These are phyloP conservation scores for Sanguinoderma infundibulare DNA, from an alignment of 1,284 basidiomycete genomes.

Conservation along the genomic window DNA sequence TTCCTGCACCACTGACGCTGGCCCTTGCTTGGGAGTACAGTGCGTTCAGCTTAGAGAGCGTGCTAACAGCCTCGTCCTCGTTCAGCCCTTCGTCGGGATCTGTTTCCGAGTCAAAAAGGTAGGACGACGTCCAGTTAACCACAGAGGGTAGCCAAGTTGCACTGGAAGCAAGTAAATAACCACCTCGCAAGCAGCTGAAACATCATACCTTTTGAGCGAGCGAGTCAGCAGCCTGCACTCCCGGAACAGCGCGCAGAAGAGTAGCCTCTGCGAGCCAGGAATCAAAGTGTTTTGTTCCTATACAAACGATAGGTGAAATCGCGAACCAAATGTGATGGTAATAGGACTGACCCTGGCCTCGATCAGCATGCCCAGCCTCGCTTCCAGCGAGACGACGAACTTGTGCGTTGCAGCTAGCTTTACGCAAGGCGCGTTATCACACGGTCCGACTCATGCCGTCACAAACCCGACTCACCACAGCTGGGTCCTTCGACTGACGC, in stretches of 20 bases:
- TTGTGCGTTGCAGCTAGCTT: conserved; percentile 43
- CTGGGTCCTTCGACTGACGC: conserved; percentile 45
- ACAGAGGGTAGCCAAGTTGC: conserved; percentile 59
- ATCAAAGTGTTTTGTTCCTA: conserved; percentile 58
- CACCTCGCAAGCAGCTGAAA: conserved; percentile 2
- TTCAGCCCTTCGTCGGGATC: conserved; percentile 33
- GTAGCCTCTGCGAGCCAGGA: conserved; percentile 57
- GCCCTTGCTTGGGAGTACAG: conserved; percentile 57
- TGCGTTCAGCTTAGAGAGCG: conserved; percentile 48
- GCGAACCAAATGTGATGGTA: neutral
- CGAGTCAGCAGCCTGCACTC: conserved; percentile 64
- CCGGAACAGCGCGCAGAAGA: conserved; percentile 61
- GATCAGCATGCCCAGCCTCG: conserved; percentile 59
- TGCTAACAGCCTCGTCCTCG: conserved; percentile 48
- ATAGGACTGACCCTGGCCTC: conserved; percentile 57
- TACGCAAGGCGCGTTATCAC: neutral
- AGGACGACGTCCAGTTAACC: conserved; percentile 50
- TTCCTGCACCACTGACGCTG: conserved; percentile 44
- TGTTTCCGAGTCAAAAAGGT: conserved; percentile 39
- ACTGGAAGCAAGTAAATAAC: conserved; percentile 37
- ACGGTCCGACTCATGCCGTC: neutral
- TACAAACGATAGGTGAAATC: neutral
- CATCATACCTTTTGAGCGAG: conserved; percentile 64
- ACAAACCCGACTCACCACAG: conserved; percentile 35
- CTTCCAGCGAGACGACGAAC: conserved; percentile 64